Percentiles rank a stretch among this genome's conserved stretches.
Evolutionary conservation across 2,329 filamentous ascomycete genomes (phyloP).

Genomic region (Sphaerulina vaccinii): DNA sequence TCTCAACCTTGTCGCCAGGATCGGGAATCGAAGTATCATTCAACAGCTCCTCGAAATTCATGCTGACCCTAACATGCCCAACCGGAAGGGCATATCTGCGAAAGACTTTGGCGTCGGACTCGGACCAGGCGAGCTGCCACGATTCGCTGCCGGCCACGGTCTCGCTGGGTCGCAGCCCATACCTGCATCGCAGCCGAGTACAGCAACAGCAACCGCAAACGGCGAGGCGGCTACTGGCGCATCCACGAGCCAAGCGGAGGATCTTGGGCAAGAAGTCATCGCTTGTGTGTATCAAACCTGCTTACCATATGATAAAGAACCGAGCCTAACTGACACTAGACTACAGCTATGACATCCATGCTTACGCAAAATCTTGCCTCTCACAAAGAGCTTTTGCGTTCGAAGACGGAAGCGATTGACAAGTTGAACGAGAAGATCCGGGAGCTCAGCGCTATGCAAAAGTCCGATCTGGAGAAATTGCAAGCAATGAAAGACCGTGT

Average conservation of each 20-base stretch:
- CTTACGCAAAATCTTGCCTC: constrained; percentile 75
- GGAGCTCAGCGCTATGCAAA: constrained; percentile 73
- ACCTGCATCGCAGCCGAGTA: constrained; percentile 15
- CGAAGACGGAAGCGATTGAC: constrained; percentile 82
- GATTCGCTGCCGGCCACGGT: constrained; percentile 25
- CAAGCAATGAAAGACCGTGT: constrained; percentile 68
- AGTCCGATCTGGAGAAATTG: constrained; percentile 71
- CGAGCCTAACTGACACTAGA: constrained; percentile 24
- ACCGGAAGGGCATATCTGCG: constrained; percentile 82
- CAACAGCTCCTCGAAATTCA: constrained; percentile 95
- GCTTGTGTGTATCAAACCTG: constrained; percentile 59
- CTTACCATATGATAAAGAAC: constrained; percentile 8
- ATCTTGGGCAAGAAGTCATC: constrained; percentile 77
- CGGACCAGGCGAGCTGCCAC: constrained; percentile 50
- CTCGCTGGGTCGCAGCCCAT: constrained; percentile 19
- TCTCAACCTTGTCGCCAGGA: constrained; percentile 86
- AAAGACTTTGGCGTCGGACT: constrained; percentile 92
- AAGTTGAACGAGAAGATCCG: constrained; percentile 77
- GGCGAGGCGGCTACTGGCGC: constrained; percentile 46
- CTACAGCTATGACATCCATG: constrained; percentile 73
- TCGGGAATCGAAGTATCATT: constrained; percentile 91
- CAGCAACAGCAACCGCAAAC: constrained; percentile 20
- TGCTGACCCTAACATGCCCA: constrained; percentile 87
- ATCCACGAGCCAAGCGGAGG: constrained; percentile 54
- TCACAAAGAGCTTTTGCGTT: constrained; percentile 75